Evolutionary conservation across 2,329 filamentous ascomycete genomes (phyloP), one percentile per base, ranked within the genome.

Genomic region (Pleochaeta shiraiana): DNA sequence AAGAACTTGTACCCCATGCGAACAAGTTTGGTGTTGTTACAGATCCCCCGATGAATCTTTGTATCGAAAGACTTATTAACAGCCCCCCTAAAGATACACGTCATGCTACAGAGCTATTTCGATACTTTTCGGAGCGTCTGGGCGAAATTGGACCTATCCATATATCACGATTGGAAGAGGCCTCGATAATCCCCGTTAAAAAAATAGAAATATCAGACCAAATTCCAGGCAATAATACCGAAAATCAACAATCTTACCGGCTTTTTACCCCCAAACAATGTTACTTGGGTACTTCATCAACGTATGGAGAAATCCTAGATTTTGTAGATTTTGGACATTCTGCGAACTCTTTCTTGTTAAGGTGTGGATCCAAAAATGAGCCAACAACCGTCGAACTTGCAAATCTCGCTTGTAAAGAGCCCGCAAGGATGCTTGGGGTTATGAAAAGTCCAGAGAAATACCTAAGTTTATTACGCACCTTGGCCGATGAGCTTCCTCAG

Each of bases 311-410:
- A 34, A 95, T 98, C 34, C 95, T 98, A 69, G 90, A 97, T 72
- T 98, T 96, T 74, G 91, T 97, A 16, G 88, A 97, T 72, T 98
- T 96, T 75, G 90, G 92, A 0, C 77, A 80, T 37, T 85, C 92
- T 72, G 92, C 89, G 1, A 97, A 97, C 70, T 79, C 87, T 0
- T 98, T 98, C 71, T 76, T 98, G 21, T 82, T 90, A 69, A 88
- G 88, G 67, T 89, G 91, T 68, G 93, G 93, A 11, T 92, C 90
- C 2, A 96, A 95, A 74, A 85, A 83, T 67, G 92, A 98, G 74
- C 93, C 93, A 3, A 95, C 87, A 2, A 93, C 88, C 70, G 74
- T 82, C 2, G 93, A 98, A 73, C 82, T 98, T 68, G 92, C 91
- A 4, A 80, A 83, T 45, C 83, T 95, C 74, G 81, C 93, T n/a